Evolutionary conservation across 345 rosid genomes (phyloP).

Genomic region (Aquilaria malaccensis): DNA sequence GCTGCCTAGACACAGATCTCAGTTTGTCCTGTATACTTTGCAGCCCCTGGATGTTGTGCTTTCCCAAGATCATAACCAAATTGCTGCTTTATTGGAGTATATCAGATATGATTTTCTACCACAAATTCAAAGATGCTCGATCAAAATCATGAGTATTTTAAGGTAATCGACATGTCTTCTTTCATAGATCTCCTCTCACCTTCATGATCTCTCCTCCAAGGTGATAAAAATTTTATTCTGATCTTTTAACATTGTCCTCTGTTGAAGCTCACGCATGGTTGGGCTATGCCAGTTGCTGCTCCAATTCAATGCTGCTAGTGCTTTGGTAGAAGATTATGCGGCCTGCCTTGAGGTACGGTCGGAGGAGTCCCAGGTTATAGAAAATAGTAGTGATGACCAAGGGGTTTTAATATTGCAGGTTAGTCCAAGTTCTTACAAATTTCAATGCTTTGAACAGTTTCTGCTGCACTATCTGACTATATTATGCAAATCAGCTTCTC

Average conservation of each 20-base stretch:
- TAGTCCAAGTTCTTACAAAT: slow-evolving; percentile 13
- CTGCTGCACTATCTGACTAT: slow-evolving; percentile 5
- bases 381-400: slow-evolving; percentile 64
- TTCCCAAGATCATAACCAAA: slow-evolving; percentile 87
- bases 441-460: slow-evolving; percentile 6
- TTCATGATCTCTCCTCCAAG: slow-evolving; percentile 2
- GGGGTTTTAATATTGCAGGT: slow-evolving; percentile 95
- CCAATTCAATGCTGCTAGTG: slow-evolving; percentile 62
- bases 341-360: slow-evolving; percentile 81
- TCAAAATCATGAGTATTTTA: slow-evolving; percentile 80
- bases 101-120: slow-evolving; percentile 84
- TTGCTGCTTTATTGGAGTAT: slow-evolving; percentile 75
- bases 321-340: slow-evolving; percentile 82
- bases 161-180: slow-evolving; percentile 31
- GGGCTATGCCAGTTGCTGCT: slow-evolving; percentile 83
- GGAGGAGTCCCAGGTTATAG: slow-evolving; percentile 65
- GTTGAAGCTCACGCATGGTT: slow-evolving; percentile 74
- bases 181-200: neutral
- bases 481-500: slow-evolving; percentile 51
- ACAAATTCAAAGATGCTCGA: slow-evolving; percentile 72
- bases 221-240: slow-evolving; percentile 4
- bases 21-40: slow-evolving; percentile 20
- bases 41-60: slow-evolving; percentile 94
- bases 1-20: neutral
- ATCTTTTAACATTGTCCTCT: slow-evolving; percentile 13